Percentiles rank a stretch among this genome's conserved stretches.
Conservation (phyloP, 768 basidiomycete genomes). For the Wakefieldia striispora region DNA sequence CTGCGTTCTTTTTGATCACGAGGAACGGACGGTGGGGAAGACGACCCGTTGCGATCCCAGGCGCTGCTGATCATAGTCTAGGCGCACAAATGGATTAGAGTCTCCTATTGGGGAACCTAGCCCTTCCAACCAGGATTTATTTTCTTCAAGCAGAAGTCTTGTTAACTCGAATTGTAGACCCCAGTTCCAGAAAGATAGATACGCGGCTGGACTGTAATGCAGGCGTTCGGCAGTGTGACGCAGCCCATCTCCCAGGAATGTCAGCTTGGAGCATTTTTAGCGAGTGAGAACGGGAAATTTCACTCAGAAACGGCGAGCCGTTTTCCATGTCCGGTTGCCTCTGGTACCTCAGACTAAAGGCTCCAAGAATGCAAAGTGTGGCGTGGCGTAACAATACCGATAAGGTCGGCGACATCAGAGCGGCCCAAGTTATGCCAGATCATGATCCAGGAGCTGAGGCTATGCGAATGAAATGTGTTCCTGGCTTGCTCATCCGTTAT, state of each 20-base stretch:
- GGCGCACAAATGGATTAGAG: not conserved
- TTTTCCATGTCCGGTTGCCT: not conserved
- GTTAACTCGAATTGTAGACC: not conserved
- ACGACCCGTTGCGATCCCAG: no score
- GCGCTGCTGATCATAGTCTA: not conserved
- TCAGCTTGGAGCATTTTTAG: no score
- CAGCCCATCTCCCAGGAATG: no score
- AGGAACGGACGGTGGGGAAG: not conserved
- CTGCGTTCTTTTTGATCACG: not conserved
- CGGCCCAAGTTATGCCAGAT: no score
- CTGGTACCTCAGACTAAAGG: not conserved
- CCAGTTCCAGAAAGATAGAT: no score
- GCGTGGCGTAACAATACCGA: not conserved
- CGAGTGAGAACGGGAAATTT: not conserved
- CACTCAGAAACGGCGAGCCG: conserved; percentile 4
- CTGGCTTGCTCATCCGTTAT: no score
- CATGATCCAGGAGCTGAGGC: no score
- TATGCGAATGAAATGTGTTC: no score
- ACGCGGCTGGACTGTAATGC: no score
- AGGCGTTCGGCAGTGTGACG: no score
- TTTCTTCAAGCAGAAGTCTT: not conserved
- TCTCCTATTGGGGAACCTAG: not conserved
- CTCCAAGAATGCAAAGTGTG: not conserved
- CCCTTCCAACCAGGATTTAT: no score
- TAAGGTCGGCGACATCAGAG: no score